These are phyloP conservation scores for Boletus sp. DNA, from an alignment of 768 basidiomycete species.

Conservation along the genomic window DNA sequence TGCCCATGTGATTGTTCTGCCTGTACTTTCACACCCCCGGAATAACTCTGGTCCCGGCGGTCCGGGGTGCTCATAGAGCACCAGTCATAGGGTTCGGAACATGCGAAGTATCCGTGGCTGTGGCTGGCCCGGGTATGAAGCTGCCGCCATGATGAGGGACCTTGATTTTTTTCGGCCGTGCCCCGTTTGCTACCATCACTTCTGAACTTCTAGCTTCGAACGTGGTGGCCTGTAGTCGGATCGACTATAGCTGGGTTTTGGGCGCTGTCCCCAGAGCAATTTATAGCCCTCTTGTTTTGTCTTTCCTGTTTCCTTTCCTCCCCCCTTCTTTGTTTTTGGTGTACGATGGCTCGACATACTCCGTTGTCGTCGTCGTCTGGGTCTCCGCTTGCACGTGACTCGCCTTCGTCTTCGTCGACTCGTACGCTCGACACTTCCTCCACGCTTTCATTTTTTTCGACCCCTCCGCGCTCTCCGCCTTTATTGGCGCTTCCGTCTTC, in stretches of 20 bases:
- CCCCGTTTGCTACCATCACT: neutral
- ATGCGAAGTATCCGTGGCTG: neutral
- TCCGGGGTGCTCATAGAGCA: neutral
- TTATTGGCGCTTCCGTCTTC: neutral
- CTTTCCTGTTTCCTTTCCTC: neutral
- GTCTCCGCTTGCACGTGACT: neutral
- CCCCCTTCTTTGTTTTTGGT: neutral
- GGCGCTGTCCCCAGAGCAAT: neutral
- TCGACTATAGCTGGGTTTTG: neutral
- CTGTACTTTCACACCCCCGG: neutral
- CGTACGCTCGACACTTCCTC: slow-evolving; percentile 2
- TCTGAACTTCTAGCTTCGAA: slow-evolving; percentile 10
- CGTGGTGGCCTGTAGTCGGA: neutral
- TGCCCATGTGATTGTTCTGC: slow-evolving; percentile 1
- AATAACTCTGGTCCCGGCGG: neutral
- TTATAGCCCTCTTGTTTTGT: neutral
- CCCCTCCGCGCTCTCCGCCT: neutral
- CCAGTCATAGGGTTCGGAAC: neutral
- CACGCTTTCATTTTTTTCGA: slow-evolving; percentile 1
- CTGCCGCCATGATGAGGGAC: neutral
- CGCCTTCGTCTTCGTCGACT: neutral
- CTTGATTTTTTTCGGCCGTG: neutral
- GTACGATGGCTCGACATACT: slow-evolving; percentile 7
- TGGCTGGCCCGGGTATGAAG: neutral
- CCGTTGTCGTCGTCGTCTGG: neutral